A percentile compares a stretch with the other conserved stretches of the same genome.
These are phyloP conservation scores for Neoscytalidium dimidiatum DNA, from an alignment of 2,329 filamentous ascomycete genomes.

Conservation along the genomic window DNA sequence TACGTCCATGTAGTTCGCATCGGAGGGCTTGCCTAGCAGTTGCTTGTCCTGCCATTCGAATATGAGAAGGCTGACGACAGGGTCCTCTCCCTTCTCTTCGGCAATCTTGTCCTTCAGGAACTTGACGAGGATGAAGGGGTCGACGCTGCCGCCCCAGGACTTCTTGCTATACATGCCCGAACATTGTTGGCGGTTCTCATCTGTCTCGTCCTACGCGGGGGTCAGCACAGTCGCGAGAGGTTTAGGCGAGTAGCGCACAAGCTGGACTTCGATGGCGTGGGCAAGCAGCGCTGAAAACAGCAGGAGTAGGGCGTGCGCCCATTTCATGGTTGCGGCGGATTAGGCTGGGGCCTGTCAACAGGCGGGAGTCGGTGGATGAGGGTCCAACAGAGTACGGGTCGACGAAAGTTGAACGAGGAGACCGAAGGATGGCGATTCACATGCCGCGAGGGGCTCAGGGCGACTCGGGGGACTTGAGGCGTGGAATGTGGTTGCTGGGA, in stretches of 20 bases:
- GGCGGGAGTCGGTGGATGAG: background rate
- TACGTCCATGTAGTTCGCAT: constrained; percentile 32
- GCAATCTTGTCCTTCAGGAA: constrained; percentile 63
- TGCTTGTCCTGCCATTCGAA: constrained; percentile 92
- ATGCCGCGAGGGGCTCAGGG: background rate
- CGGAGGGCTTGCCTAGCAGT: constrained; percentile 68
- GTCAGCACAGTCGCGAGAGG: constrained; percentile 17
- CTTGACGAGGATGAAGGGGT: constrained; percentile 86
- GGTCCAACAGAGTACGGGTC: background rate
- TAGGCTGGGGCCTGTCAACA: background rate
- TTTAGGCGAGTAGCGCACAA: constrained; percentile 28
- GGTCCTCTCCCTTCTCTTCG: constrained; percentile 53
- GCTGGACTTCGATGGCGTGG: constrained; percentile 37
- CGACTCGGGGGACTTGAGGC: background rate
- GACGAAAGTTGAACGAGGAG: background rate
- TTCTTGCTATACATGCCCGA: constrained; percentile 91
- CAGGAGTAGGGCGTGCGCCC: constrained; percentile 36
- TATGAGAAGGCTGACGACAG: constrained; percentile 79
- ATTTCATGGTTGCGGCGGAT: constrained; percentile 32
- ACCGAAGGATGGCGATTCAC: background rate
- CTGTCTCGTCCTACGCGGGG: constrained; percentile 69
- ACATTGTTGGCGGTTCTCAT: constrained; percentile 73
- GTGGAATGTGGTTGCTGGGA: constrained; percentile 6
- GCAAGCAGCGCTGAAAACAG: constrained; percentile 32
- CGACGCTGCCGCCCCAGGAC: constrained; percentile 82